Percentiles rank a stretch among this genome's conserved stretches.
These are phyloP conservation scores for Tremellales sp. DNA, from an alignment of 1,284 basidiomycete genomes.

Conservation along the genomic window DNA sequence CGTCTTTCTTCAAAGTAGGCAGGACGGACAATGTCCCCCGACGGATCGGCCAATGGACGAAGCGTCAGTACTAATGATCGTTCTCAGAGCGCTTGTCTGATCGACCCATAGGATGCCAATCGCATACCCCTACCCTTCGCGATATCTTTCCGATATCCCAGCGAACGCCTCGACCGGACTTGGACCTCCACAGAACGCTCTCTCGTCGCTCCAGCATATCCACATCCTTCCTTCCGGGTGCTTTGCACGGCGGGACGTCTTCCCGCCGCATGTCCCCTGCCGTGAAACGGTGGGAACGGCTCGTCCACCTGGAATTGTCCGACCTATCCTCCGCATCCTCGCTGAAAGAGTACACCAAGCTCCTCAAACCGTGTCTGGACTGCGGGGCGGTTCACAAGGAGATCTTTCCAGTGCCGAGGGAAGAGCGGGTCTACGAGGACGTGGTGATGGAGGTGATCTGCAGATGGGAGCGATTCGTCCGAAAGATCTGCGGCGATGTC, in stretches of 20 bases:
- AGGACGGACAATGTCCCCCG: conserved; percentile 48
- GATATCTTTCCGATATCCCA: conserved; percentile 43
- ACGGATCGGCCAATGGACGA: conserved; percentile 45
- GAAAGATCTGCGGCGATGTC: conserved; percentile 13
- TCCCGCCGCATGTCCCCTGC: conserved; percentile 21
- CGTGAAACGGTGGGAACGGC: conserved; percentile 44
- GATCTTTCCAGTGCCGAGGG: conserved; percentile 36
- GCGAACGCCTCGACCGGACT: conserved; percentile 11
- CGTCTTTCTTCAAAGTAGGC: conserved; percentile 46
- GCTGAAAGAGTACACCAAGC: conserved; percentile 11
- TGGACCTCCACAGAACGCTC: background rate
- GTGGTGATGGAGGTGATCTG: conserved; percentile 37
- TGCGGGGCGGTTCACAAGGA: conserved; percentile 42
- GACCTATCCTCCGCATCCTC: conserved; percentile 24
- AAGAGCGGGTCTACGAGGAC: conserved; percentile 27
- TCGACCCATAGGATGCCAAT: conserved; percentile 30
- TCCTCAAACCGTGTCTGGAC: conserved; percentile 31
- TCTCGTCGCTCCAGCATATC: background rate
- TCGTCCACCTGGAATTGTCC: conserved; percentile 47
- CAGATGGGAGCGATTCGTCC: conserved; percentile 45
- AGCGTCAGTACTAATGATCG: conserved; percentile 25
- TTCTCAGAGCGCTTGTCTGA: background rate
- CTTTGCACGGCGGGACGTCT: conserved; percentile 13
- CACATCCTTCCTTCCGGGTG: conserved; percentile 38
- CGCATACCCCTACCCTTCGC: conserved; percentile 40